phyloP scores from a whole-genome alignment of 225 moss, liverwort and hornwort species.

The Bryum argenteum region DNA sequence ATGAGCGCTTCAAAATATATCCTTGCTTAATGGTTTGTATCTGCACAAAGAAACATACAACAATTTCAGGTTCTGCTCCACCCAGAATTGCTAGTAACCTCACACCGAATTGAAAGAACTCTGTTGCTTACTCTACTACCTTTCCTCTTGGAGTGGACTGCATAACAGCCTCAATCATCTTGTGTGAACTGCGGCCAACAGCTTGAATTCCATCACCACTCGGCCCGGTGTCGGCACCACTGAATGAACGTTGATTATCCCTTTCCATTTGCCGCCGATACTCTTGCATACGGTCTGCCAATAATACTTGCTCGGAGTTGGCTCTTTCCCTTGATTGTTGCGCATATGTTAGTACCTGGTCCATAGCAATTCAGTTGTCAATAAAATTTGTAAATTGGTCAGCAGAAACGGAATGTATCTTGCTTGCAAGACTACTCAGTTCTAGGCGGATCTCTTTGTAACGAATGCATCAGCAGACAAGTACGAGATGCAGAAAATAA shows the following conservation, averaged over 20 bases:
- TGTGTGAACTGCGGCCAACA: conserved; percentile 85
- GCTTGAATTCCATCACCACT: conserved; percentile 84
- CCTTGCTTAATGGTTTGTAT: conserved; percentile 97
- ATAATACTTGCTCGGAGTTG: conserved; percentile 85
- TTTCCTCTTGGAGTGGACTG: conserved; percentile 87
- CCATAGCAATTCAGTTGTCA: conserved; percentile 24
- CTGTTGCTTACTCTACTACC: conserved; percentile 35
- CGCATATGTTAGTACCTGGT: conserved; percentile 76
- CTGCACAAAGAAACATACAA: conserved; percentile 25
- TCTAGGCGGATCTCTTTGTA: not conserved
- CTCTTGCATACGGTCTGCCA: conserved; percentile 94
- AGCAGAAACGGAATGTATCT: conserved; percentile 4
- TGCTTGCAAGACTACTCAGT: conserved; percentile 3
- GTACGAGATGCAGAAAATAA: not conserved
- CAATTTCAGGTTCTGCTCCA: conserved; percentile 13
- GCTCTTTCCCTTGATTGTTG: conserved; percentile 89
- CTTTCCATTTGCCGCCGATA: conserved; percentile 82
- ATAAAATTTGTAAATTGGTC: conserved; percentile 1
- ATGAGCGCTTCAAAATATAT: conserved; percentile 86
- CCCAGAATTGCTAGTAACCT: not conserved
- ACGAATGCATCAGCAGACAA: not conserved
- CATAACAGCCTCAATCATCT: conserved; percentile 87
- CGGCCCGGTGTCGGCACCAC: conserved; percentile 47
- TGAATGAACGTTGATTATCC: conserved; percentile 75
- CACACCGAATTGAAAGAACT: not conserved